These are phyloP conservation scores for Ilex aquifolium DNA, from an alignment of 257 asterid species.

Conservation along the genomic window DNA sequence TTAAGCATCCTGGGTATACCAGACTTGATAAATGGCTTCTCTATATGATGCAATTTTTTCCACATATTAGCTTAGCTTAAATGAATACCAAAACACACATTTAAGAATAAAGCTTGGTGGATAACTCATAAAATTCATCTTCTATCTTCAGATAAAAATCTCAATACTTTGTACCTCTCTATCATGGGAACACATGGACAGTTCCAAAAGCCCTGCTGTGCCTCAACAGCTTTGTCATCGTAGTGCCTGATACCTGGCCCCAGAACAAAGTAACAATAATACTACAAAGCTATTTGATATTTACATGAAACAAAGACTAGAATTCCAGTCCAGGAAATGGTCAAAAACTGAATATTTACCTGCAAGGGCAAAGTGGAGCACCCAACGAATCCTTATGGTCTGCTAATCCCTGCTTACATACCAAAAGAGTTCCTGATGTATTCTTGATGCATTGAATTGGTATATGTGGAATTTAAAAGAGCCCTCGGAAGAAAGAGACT, in stretches of 20 bases:
- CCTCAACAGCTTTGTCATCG: conserved; percentile 92
- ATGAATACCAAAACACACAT: no score
- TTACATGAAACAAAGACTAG: conserved; percentile 2
- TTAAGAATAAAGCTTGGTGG: no score
- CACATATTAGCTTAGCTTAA: no score
- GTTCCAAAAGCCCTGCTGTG: conserved; percentile 89
- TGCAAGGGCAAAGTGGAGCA: conserved; percentile 92
- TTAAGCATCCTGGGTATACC: no score
- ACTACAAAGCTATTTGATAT: neutral
- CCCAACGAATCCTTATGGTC: conserved; percentile 94
- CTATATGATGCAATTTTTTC: no score
- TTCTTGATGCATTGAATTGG: no score
- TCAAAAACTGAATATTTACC: conserved; percentile 28
- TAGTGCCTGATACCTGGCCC: conserved; percentile 38
- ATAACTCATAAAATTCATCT: no score
- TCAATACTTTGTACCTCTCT: conserved; percentile 29
- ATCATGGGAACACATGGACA: conserved; percentile 93
- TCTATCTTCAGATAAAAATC: no score
- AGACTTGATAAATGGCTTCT: no score
- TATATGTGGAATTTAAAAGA: no score
- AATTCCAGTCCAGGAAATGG: no score
- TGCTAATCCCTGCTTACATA: conserved; percentile 75
- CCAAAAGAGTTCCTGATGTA: neutral
- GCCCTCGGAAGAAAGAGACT: no score
- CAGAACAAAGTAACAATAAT: neutral